These are phyloP conservation scores for Madurella fahalii DNA, from an alignment of 2,329 filamentous ascomycete species.

Conservation along the genomic window DNA sequence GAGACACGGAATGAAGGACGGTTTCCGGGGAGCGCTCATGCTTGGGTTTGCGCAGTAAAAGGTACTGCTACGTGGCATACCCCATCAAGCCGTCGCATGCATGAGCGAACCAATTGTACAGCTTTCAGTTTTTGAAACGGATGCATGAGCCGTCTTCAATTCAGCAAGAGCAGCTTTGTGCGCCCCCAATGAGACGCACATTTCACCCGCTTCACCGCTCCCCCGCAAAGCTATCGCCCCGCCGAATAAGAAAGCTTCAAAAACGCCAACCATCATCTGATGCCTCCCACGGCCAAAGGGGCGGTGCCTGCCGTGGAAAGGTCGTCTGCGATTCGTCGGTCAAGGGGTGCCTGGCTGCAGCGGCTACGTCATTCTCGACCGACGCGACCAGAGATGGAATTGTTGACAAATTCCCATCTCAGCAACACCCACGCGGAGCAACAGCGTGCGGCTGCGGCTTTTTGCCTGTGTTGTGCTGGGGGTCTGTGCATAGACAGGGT, in stretches of 20 bases:
- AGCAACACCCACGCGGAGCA: neutral
- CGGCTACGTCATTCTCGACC: slow-evolving; percentile 19
- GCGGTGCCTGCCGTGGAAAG: slow-evolving; percentile 1
- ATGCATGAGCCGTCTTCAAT: slow-evolving; percentile 4
- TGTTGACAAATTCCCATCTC: slow-evolving; percentile 19
- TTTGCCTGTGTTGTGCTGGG: no score
- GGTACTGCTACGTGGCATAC: slow-evolving; percentile 13
- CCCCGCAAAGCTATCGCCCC: neutral
- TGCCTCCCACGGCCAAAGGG: neutral
- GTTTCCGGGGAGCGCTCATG: no score
- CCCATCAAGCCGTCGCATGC: neutral
- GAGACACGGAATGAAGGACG: neutral
- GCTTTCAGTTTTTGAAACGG: slow-evolving; percentile 1
- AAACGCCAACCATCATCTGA: slow-evolving; percentile 11
- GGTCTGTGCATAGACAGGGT: neutral
- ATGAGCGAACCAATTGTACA: neutral
- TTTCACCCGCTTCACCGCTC: slow-evolving; percentile 3
- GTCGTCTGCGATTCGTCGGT: slow-evolving; percentile 5
- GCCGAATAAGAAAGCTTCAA: neutral
- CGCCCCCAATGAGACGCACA: neutral
- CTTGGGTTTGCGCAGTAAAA: neutral
- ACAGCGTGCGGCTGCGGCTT: neutral
- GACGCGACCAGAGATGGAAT: slow-evolving; percentile 10
- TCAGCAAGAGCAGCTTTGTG: neutral
- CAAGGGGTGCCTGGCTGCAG: neutral